Base-by-base conservation (phyloP, 306 rosid genomes). In the Elaeagnus macrophylla region DNA sequence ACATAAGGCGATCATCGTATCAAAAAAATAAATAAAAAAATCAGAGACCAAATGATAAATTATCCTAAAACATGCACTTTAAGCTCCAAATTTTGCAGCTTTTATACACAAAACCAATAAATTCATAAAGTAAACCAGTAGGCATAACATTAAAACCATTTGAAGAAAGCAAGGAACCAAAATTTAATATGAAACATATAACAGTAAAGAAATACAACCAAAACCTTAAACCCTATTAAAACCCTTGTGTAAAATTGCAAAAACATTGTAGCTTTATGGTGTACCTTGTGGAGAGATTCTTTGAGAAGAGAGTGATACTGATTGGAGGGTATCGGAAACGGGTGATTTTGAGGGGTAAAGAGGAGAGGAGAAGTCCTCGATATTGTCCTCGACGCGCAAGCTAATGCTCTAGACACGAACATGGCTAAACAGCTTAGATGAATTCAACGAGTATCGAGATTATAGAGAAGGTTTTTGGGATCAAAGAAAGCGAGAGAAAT, bases 181-280 rank as follows among this genome's bases (percentile, higher is more conserved):
- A 72, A 38, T 10, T 45, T 19, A 41, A 8, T 35, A 8, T 14
- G 43, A 39, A 75, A 16, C 32, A 39, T 6, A 14, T 2, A 12
- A 39, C 12, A 53, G 8, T 32, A 15, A 10, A 5, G 4, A 43
- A 44, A 25, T 46, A 54, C 54, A 20, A 62, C 40, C 12, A 17
- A 54, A 0, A 10, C 68, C 75, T 62, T 67, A 81, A 82, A 79
- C 83, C 94, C 86, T 78, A 72, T 56, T 62, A 67, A 80, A 83
- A 86, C 79, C 93, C 93, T 48, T 12, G 57, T 11, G 48, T 36
- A 54, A 65, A 64, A 9, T 0, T 10, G 7, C 18, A 37, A 43
- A 66, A 61, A 57, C 8, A 5, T 1, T 0, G 8, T 18, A 1
- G 5, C 4, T 41, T 58, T 60, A 1, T 35, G 7, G 36, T 36